A percentile compares a stretch with the other conserved stretches of the same genome.
phyloP scores from a whole-genome alignment of 192 early-diverging fungal genomes.

The Hyaloraphidium curvatum region DNA sequence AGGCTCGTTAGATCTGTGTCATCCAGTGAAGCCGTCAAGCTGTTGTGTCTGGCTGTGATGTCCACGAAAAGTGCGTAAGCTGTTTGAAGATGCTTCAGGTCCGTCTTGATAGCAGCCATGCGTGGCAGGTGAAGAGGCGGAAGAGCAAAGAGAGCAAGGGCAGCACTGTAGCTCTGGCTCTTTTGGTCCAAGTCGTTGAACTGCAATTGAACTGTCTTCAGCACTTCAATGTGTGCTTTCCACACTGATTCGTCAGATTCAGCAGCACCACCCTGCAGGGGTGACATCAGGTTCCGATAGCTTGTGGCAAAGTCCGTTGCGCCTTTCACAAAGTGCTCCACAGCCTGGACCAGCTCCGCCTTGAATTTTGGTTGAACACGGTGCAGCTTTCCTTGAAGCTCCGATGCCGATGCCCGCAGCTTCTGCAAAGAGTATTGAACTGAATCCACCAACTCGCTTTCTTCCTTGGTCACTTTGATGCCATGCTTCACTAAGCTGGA shows the following conservation, averaged over 20 bases:
- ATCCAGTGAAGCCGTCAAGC: too few relatives aligned
- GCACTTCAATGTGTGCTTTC: too few relatives aligned
- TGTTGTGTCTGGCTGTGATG: constrained; percentile 21
- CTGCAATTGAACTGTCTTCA: too few relatives aligned
- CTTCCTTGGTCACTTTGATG: constrained; percentile 37
- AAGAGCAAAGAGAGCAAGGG: too few relatives aligned
- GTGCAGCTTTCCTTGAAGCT: constrained; percentile 35
- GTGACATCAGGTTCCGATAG: too few relatives aligned
- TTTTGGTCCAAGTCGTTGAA: too few relatives aligned
- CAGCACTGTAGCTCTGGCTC: too few relatives aligned
- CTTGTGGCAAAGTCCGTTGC: too few relatives aligned
- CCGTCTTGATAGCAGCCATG: constrained; percentile 41
- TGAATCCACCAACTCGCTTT: constrained; percentile 48
- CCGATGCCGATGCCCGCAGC: constrained; percentile 36
- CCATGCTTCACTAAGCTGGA: constrained; percentile 36
- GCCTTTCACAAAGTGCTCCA: constrained; percentile 29
- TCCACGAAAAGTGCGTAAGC: constrained; percentile 39
- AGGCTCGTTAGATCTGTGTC: too few relatives aligned
- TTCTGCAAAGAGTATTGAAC: constrained; percentile 49
- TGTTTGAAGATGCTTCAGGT: constrained; percentile 39
- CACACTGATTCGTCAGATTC: too few relatives aligned
- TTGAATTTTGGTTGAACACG: constrained; percentile 44
- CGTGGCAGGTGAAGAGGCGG: too few relatives aligned
- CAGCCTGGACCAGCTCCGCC: constrained; percentile 30
- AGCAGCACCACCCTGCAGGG: too few relatives aligned